Percentiles rank a stretch among this genome's conserved stretches.
Conservation (phyloP, 805 yeast genomes). For the Schizosaccharomyces japonicus region DNA sequence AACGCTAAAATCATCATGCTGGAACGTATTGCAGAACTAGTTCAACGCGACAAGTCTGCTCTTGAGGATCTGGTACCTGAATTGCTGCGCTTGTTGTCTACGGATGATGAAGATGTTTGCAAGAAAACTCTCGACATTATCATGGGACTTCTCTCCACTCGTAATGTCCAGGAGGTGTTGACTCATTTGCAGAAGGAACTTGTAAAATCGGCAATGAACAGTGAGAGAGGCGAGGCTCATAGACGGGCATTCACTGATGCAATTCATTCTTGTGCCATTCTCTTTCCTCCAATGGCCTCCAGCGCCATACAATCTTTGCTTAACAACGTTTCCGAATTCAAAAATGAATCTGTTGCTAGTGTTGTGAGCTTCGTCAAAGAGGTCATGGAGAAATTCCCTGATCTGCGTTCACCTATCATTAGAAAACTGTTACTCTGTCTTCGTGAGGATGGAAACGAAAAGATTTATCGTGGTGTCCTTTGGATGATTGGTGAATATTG, state of each 20-base stretch:
- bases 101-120: slow-evolving; percentile 81
- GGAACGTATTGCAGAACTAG: slow-evolving; percentile 59
- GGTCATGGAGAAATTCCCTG: slow-evolving; percentile 77
- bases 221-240: slow-evolving; percentile 50
- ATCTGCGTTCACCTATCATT: slow-evolving; percentile 41
- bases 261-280: slow-evolving; percentile 70
- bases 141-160: slow-evolving; percentile 53
- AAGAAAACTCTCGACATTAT: slow-evolving; percentile 66
- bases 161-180: slow-evolving; percentile 85
- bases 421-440: slow-evolving; percentile 37
- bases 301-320: slow-evolving; percentile 69
- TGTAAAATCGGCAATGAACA: slow-evolving; percentile 40
- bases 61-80: slow-evolving; percentile 69
- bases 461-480: slow-evolving; percentile 75
- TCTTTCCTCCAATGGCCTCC: slow-evolving; percentile 75
- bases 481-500: slow-evolving; percentile 95
- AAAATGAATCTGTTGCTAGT: slow-evolving; percentile 66
- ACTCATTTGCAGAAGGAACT: slow-evolving; percentile 80
- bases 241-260: slow-evolving; percentile 72
- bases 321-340: slow-evolving; percentile 66
- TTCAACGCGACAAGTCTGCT: slow-evolving; percentile 52
- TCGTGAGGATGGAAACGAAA: slow-evolving; percentile 54
- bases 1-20: slow-evolving; percentile 81
- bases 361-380: slow-evolving; percentile 82
- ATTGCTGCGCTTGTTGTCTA: slow-evolving; percentile 58